A percentile compares a stretch with the other conserved stretches of the same genome.
Conservation (phyloP, 495 filamentous ascomycete genomes). For the Penicillium robsamsonii region DNA sequence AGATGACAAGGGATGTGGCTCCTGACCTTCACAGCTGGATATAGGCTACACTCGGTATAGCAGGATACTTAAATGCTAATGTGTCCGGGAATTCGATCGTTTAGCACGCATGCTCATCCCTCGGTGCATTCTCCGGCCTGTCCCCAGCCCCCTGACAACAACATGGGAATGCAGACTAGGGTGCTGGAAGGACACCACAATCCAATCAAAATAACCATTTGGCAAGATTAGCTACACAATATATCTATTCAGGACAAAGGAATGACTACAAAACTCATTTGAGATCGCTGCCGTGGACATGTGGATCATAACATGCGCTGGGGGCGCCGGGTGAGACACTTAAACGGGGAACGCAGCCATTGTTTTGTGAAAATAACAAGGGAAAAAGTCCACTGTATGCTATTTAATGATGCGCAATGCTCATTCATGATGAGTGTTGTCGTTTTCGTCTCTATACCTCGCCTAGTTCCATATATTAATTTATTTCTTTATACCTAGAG, state of each 20-base stretch:
- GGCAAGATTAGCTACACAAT: not conserved
- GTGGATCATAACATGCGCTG: slow-evolving; percentile 22
- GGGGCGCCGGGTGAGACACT: slow-evolving; percentile 13
- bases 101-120: not conserved
- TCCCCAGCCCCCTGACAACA: slow-evolving; percentile 26
- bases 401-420: slow-evolving; percentile 19
- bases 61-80: not conserved
- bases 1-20: slow-evolving; percentile 4
- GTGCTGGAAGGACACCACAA: not conserved
- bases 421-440: not conserved
- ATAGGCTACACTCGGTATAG: not conserved
- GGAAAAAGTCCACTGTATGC: slow-evolving; percentile 16
- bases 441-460: not conserved
- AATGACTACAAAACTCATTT: not conserved
- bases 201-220: slow-evolving; percentile 17
- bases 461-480: not conserved
- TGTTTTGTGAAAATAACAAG: slow-evolving; percentile 20
- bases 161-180: slow-evolving; percentile 22
- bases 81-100: not conserved
- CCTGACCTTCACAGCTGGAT: not conserved
- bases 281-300: slow-evolving; percentile 13
- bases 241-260: not conserved
- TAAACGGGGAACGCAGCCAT: slow-evolving; percentile 4
- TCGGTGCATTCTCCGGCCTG: slow-evolving; percentile 22
- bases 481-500: slow-evolving; percentile 8